phyloP scores from a whole-genome alignment of 2,329 filamentous ascomycete genomes.

The Lachnellula hyalina region DNA sequence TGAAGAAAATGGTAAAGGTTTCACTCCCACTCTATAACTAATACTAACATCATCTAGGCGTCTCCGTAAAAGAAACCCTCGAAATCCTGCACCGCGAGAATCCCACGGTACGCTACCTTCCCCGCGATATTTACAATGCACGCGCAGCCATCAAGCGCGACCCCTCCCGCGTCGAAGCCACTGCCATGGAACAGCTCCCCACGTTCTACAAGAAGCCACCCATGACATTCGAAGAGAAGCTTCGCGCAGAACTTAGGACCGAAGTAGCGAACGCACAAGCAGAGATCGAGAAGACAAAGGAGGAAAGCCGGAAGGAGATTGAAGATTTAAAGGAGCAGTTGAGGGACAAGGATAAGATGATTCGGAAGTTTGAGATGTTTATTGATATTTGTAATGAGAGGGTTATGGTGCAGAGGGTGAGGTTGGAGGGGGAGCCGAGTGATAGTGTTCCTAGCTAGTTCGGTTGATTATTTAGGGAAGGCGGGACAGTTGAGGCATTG shows the following conservation, averaged over 20 bases:
- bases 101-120: conserved; percentile 57
- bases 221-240: conserved; percentile 58
- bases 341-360: conserved; percentile 57
- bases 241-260: conserved; percentile 54
- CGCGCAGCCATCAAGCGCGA: conserved; percentile 62
- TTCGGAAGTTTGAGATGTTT: conserved; percentile 62
- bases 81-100: conserved; percentile 61
- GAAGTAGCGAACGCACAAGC: conserved; percentile 55
- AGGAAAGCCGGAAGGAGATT: conserved; percentile 52
- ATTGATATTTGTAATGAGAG: conserved; percentile 65
- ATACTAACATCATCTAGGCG: conserved; percentile 44
- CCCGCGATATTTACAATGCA: conserved; percentile 63
- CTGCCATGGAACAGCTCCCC: conserved; percentile 53
- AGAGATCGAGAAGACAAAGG: conserved; percentile 51
- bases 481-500: neutral
- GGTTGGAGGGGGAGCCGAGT: conserved; percentile 35
- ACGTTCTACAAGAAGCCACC: conserved; percentile 63
- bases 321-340: conserved; percentile 54
- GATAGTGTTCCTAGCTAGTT: conserved; percentile 16
- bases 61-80: conserved; percentile 60
- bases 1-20: conserved; percentile 56
- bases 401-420: conserved; percentile 57
- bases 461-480: neutral
- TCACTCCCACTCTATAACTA: conserved; percentile 14
- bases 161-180: conserved; percentile 54